Conservation (phyloP, 2,329 filamentous ascomycete species). For the Gaeumannomyces sp. region DNA sequence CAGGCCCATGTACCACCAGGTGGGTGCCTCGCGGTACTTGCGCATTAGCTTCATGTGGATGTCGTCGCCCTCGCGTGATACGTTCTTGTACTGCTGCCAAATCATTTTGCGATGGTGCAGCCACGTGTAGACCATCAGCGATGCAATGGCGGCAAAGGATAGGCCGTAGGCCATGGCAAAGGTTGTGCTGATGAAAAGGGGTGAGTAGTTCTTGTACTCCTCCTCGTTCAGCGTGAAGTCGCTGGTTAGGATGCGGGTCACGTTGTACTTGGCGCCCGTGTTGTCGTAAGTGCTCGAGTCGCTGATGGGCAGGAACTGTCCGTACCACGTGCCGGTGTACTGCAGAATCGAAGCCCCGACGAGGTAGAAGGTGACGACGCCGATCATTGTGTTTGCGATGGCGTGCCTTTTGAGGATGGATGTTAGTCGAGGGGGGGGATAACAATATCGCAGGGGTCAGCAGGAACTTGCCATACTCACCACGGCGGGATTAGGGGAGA, state of each 20-base stretch:
- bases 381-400: slow-evolving; percentile 66
- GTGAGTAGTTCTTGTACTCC: slow-evolving; percentile 62
- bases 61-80: slow-evolving; percentile 54
- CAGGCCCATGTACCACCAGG: slow-evolving; percentile 57
- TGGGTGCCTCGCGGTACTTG: slow-evolving; percentile 56
- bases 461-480: slow-evolving; percentile 28
- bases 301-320: slow-evolving; percentile 60
- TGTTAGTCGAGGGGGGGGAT: too few species aligned
- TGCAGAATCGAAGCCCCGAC: slow-evolving; percentile 54
- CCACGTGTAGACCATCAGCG: slow-evolving; percentile 61
- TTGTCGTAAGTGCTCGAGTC: slow-evolving; percentile 69
- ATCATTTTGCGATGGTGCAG: slow-evolving; percentile 63
- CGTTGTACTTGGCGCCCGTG: slow-evolving; percentile 57
- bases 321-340: slow-evolving; percentile 60
- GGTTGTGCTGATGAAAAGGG: slow-evolving; percentile 64
- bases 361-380: slow-evolving; percentile 60
- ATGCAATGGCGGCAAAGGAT: slow-evolving; percentile 65
- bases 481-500: slow-evolving; percentile 66
- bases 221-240: slow-evolving; percentile 56
- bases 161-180: slow-evolving; percentile 66
- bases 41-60: slow-evolving; percentile 60
- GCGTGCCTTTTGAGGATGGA: slow-evolving; percentile 44
- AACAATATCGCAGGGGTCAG: neutral
- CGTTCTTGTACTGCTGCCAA: slow-evolving; percentile 54
- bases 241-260: slow-evolving; percentile 53